Base-by-base conservation (phyloP, 805 yeast genomes). In the Yamadazyma sp. region DNA sequence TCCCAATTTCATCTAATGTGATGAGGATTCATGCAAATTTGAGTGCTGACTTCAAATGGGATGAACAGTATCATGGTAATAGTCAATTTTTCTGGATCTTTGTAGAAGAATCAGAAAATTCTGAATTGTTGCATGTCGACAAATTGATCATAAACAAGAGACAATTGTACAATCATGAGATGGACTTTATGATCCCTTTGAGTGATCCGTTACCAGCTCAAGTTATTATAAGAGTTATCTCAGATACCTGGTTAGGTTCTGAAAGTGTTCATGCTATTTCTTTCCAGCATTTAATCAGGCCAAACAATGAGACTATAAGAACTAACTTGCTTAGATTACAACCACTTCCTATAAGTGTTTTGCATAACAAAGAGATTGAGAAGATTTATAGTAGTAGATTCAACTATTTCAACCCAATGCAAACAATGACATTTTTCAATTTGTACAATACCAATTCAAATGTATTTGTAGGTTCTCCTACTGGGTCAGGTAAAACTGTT, bases 401-500 rank as follows among this genome's bases (percentile, higher is more conserved):
- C 67, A 75, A 76, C 38, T 91, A 85, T 60, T 93, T 93, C 72
- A 93, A 93, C 55, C 98, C 98, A 4, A 89, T 93, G 96, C 98
- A 93, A 61, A 91, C 98, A 0, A 91, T 91, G 98, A 76, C 83
- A 0, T 93, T 93, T 63, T 95, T 89, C 53, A 76, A 96, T 0
- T 61, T 93, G 30, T 93, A 89, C 62, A 80, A 93, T 56, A 64
- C 82, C 1, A 76, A 83, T 43, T 73, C 82, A 1, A 85, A 84
- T 55, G 89, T 83, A 0, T 85, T 93, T 57, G 86, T 93, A 29
- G 99, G 99, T 7, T 88, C 98, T 0, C 99, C 99, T 3, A 93
- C 98, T 2, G 98, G 98, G 16, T 91, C 97, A 0, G 99, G 99
- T 47, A 93, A 93, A 58, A 93, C 98, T 0, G 83, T 93, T 22